phyloP scores from a whole-genome alignment of 176 grass and related monocot species.

The Rhynchospora pubera region DNA sequence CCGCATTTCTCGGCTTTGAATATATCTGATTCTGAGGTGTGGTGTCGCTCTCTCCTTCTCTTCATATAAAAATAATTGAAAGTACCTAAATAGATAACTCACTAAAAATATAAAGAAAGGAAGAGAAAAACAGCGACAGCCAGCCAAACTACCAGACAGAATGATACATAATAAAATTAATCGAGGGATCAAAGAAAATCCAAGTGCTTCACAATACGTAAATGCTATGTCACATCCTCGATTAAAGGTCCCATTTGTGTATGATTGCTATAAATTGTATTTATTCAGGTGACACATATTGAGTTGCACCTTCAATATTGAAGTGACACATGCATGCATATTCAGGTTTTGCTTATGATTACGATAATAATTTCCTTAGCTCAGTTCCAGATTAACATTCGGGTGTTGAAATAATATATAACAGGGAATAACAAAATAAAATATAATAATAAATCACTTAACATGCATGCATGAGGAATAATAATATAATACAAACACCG shows the following conservation, averaged over 20 bases:
- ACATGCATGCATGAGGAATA: too few species aligned
- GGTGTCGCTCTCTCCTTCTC: constrained; percentile 5
- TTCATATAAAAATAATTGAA: not conserved
- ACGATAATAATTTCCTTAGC: too few species aligned
- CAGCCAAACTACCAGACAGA: not conserved
- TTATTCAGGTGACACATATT: too few species aligned
- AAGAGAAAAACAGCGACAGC: not conserved
- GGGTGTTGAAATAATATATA: too few species aligned
- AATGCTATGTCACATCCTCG: not conserved
- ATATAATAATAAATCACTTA: too few species aligned
- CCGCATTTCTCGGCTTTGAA: constrained; percentile 40
- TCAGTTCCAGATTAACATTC: too few species aligned
- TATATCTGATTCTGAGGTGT: not conserved
- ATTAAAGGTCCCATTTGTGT: not conserved
- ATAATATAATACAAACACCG: too few species aligned
- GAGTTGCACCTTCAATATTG: too few species aligned
- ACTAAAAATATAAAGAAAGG: not conserved
- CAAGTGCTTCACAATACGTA: not conserved
- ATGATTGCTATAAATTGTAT: not conserved
- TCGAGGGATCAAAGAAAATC: not conserved
- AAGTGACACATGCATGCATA: too few species aligned
- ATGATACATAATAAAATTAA: not conserved
- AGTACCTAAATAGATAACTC: not conserved
- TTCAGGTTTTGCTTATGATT: too few species aligned
- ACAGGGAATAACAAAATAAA: too few species aligned